Evolutionary conservation across 2,329 filamentous ascomycete species (phyloP), one percentile per base, ranked within the genome.

Genomic region (Sporothrix luriei): DNA sequence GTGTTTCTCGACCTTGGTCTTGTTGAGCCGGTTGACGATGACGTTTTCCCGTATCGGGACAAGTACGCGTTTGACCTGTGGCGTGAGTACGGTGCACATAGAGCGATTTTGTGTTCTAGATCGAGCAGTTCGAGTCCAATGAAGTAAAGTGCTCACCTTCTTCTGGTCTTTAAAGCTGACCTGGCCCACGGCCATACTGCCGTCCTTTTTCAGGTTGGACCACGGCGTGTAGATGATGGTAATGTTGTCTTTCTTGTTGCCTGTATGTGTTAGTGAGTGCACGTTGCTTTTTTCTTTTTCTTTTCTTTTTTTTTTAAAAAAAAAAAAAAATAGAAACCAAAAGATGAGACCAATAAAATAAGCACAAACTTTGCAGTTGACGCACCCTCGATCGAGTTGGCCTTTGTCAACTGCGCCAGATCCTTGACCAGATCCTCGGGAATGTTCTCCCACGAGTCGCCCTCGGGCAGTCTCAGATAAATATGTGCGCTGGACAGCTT

Each of bases 171-270:
- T 94, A 83, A 98, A 99, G 73, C 91, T 90, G 68, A 99, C 95
- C 78, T 99, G 95, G 26, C 95, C 95, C 3, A 90, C 90, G 21
- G 92, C 94, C 95, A 99, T 99, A 78, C 90, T 92, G 40, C 94
- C 94, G 77, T 96, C 93, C 78, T 99, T 99, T 78, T 92, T 91
- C 46, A 99, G 86, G 79, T 99, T 99, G 57, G 92, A 91, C 78
- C 95, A 98, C 7, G 95, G 95, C 4, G 95, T 99, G 82, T 99
- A 99, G 77, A 99, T 96, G 77, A 99, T 80, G 19, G 93, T 97
- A 76, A 99, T 84, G 80, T 98, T 98, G 80, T 98, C 94, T 80
- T 97, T 98, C 81, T 99, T 99, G 84, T 99, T 99, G 73, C 95
- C 91, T 94, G 71, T 6, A 14, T 1, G 54, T 6, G 14, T 52